Percentiles rank a stretch among this genome's conserved stretches.
Evolutionary conservation across 805 yeast species (phyloP).

Genomic region (Wickerhamiella spandovensis): DNA sequence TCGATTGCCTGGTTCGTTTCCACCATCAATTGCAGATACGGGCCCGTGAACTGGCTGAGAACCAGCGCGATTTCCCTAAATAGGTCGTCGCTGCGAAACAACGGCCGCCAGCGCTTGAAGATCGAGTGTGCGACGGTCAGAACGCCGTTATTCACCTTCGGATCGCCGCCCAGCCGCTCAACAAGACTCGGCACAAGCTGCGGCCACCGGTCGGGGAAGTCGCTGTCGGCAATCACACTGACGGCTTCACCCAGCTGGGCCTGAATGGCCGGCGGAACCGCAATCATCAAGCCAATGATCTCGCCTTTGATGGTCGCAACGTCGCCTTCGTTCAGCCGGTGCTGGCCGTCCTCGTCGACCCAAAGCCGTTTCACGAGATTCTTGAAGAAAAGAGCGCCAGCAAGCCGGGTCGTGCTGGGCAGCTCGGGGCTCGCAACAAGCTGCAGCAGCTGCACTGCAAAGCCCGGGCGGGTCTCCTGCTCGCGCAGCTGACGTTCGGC

Average conservation of each 20-base stretch:
- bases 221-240: slow-evolving; percentile 86
- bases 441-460: slow-evolving; percentile 60
- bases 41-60: slow-evolving; percentile 64
- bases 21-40: slow-evolving; percentile 55
- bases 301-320: slow-evolving; percentile 57
- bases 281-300: slow-evolving; percentile 75
- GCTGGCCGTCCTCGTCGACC: slow-evolving; percentile 81
- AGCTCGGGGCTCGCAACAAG: slow-evolving; percentile 54
- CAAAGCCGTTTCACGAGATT: slow-evolving; percentile 74
- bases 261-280: slow-evolving; percentile 54
- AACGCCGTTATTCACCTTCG: slow-evolving; percentile 60
- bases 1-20: slow-evolving; percentile 56
- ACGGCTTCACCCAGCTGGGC: slow-evolving; percentile 93
- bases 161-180: slow-evolving; percentile 49
- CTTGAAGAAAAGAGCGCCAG: slow-evolving; percentile 84
- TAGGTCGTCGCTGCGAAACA: slow-evolving; percentile 80
- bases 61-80: slow-evolving; percentile 81
- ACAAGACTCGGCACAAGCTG: slow-evolving; percentile 48
- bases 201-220: slow-evolving; percentile 87
- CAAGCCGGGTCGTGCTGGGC: slow-evolving; percentile 51
- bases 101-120: slow-evolving; percentile 92
- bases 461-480: slow-evolving; percentile 57
- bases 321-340: slow-evolving; percentile 47
- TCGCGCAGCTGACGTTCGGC: slow-evolving; percentile 48
- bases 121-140: slow-evolving; percentile 88